phyloP scores from a whole-genome alignment of 2,329 filamentous ascomycete genomes.

The Calonectria naviculata region DNA sequence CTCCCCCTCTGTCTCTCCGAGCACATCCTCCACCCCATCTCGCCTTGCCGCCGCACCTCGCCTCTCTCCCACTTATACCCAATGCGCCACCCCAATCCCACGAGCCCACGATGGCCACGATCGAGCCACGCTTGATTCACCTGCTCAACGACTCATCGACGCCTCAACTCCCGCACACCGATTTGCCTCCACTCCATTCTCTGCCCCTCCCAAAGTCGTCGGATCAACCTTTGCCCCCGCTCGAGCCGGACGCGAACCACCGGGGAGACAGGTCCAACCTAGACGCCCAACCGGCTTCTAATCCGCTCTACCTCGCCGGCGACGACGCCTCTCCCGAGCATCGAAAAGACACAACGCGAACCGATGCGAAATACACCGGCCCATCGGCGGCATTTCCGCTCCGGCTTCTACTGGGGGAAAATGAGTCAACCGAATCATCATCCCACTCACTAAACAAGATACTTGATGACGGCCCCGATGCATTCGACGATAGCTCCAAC shows the following conservation, averaged over 20 bases:
- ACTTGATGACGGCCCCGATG: conserved; percentile 56
- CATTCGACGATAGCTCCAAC: conserved; percentile 56
- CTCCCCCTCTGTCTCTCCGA: conserved; percentile 17
- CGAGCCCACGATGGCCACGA: conserved; percentile 68
- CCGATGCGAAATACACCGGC: conserved; percentile 38
- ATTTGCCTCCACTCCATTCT: conserved; percentile 66
- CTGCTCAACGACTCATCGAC: conserved; percentile 68
- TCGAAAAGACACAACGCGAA: conserved; percentile 33
- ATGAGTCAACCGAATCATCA: conserved; percentile 50
- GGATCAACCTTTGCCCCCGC: conserved; percentile 60
- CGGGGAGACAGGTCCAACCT: conserved; percentile 48
- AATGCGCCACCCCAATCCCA: conserved; percentile 39
- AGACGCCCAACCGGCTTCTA: conserved; percentile 29
- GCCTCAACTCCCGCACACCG: conserved; percentile 60
- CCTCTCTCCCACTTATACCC: conserved; percentile 37
- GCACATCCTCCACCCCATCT: conserved; percentile 4
- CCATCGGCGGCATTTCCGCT: conserved; percentile 48
- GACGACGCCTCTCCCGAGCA: conserved; percentile 35
- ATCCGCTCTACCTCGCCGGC: conserved; percentile 28
- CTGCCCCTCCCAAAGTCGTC: conserved; percentile 55
- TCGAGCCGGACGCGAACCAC: conserved; percentile 61
- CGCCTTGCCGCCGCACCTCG: conserved; percentile 20
- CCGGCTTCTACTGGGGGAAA: conserved; percentile 54
- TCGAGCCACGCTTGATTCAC: conserved; percentile 75
- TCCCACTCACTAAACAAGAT: conserved; percentile 59